phyloP scores from a whole-genome alignment of 2,329 filamentous ascomycete species.

The Hirsutella minnesotensis region DNA sequence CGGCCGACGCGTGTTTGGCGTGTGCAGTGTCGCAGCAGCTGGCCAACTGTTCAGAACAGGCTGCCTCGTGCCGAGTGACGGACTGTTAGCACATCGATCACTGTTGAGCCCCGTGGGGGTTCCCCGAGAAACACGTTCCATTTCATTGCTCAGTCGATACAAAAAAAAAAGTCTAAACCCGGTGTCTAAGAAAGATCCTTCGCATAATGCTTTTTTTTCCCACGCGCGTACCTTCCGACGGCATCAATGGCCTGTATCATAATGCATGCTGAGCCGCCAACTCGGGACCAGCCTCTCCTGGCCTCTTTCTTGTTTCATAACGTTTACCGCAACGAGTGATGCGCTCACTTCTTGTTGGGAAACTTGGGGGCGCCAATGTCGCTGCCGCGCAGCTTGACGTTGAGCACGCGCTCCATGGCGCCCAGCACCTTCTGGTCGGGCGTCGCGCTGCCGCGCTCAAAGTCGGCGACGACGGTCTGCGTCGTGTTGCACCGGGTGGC shows the following conservation, averaged over 20 bases:
- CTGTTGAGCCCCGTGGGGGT: neutral
- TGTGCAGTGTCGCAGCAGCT: too few relatives aligned
- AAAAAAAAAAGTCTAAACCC: neutral
- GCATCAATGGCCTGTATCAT: neutral
- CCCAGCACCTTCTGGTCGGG: constrained; percentile 76
- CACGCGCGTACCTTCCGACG: neutral
- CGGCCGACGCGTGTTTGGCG: too few relatives aligned
- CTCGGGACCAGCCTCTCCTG: neutral
- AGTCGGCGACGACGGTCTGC: constrained; percentile 65
- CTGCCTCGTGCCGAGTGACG: neutral
- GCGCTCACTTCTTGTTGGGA: constrained; percentile 51
- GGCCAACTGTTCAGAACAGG: too few relatives aligned
- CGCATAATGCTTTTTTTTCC: neutral
- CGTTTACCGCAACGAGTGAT: neutral
- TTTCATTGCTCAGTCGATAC: neutral
- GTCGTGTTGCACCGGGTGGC: constrained; percentile 87
- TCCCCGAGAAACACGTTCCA: neutral
- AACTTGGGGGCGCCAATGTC: constrained; percentile 81
- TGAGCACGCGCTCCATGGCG: constrained; percentile 72
- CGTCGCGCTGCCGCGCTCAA: constrained; percentile 67
- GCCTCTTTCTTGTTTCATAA: neutral
- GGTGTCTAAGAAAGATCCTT: constrained; percentile 5
- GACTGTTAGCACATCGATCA: neutral
- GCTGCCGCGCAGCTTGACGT: constrained; percentile 73
- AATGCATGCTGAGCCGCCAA: neutral